A percentile compares a stretch with the other conserved stretches of the same genome.
Evolutionary conservation across 345 rosid species (phyloP).

Genomic region (Jatropha curcas): DNA sequence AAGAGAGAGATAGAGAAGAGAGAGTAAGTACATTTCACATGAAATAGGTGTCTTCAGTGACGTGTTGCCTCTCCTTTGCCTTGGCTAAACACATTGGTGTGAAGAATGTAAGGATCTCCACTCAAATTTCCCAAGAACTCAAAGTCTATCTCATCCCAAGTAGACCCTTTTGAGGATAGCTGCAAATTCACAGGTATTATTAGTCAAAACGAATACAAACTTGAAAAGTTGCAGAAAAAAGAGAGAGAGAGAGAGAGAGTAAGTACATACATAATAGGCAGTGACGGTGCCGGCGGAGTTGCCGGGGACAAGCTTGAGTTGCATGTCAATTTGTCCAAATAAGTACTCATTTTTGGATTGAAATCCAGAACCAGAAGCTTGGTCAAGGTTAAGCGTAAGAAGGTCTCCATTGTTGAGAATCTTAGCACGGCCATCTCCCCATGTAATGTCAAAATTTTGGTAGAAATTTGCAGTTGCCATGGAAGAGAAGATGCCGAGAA

Average conservation of each 20-base stretch:
- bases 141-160: conserved; percentile 68
- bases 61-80: too few relatives aligned
- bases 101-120: conserved; percentile 64
- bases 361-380: conserved; percentile 61
- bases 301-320: not conserved
- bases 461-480: conserved; percentile 49
- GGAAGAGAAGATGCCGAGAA: too few relatives aligned
- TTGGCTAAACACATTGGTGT: conserved; percentile 55
- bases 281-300: conserved; percentile 32
- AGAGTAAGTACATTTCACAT: too few relatives aligned
- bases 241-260: too few relatives aligned
- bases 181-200: not conserved
- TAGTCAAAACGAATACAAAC: not conserved
- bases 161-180: conserved; percentile 51
- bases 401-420: conserved; percentile 57
- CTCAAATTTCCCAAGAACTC: conserved; percentile 65
- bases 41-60: too few relatives aligned
- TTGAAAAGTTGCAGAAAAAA: too few relatives aligned
- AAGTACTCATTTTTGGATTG: conserved; percentile 55
- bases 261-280: conserved; percentile 45
- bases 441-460: conserved; percentile 49
- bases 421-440: conserved; percentile 64
- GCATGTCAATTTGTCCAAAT: conserved; percentile 30
- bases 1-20: too few relatives aligned
- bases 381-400: conserved; percentile 57